A percentile compares a stretch with the other conserved stretches of the same genome.
Conservation (phyloP, 345 rosid species). For the Citrus mangshanensis region DNA sequence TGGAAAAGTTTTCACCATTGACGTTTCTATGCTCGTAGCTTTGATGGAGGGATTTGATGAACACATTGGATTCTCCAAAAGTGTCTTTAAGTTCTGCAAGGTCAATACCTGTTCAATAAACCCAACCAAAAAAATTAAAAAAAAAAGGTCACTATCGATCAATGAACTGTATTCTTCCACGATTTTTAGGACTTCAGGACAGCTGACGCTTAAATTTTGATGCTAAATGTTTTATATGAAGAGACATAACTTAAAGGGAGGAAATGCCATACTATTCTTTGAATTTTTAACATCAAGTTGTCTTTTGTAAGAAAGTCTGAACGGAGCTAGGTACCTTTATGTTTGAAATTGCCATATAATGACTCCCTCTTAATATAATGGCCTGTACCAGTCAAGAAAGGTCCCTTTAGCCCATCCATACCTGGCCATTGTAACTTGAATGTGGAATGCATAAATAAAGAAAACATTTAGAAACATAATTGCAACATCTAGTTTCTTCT, state of each 20-base stretch:
- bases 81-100: constrained; percentile 7
- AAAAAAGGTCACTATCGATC: background rate
- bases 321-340: background rate
- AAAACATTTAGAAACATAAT: background rate
- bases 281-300: too few relatives aligned
- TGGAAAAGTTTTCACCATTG: constrained; percentile 1
- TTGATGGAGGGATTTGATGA: constrained; percentile 22
- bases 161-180: background rate
- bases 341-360: background rate
- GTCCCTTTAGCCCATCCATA: constrained; percentile 14
- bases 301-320: background rate
- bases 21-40: background rate
- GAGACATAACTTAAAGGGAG: too few relatives aligned
- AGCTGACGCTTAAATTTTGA: too few relatives aligned
- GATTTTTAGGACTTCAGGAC: too few relatives aligned
- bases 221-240: too few relatives aligned
- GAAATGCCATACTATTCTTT: too few relatives aligned
- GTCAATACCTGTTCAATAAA: constrained; percentile 13
- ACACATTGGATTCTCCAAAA: constrained; percentile 34
- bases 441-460: background rate
- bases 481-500: background rate
- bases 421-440: constrained; percentile 8
- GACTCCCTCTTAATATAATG: constrained; percentile 9
- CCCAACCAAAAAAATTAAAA: background rate
- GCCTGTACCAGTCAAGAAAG: constrained; percentile 5